phyloP scores from a whole-genome alignment of 805 yeast species.

The Suhomyces emberorum region DNA sequence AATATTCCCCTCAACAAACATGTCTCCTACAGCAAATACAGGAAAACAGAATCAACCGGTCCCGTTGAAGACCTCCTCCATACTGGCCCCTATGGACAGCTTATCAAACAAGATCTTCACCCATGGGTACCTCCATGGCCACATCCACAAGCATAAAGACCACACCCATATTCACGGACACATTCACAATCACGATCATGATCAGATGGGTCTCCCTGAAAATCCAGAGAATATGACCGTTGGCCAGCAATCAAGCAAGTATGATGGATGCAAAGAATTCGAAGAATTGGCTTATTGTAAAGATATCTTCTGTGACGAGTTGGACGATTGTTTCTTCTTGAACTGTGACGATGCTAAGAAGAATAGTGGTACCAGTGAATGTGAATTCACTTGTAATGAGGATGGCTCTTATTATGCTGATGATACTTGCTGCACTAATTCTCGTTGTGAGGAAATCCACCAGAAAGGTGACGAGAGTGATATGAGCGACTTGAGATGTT shows the following conservation, averaged over 20 bases:
- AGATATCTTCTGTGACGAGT: conserved; percentile 40
- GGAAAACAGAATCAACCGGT: too few relatives aligned
- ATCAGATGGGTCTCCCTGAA: conserved; percentile 12
- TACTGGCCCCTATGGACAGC: too few relatives aligned
- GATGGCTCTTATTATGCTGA: conserved; percentile 1
- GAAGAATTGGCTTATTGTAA: conserved; percentile 33
- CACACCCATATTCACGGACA: conserved; percentile 69
- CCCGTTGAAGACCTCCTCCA: too few relatives aligned
- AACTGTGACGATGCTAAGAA: conserved; percentile 26
- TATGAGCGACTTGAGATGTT: not conserved
- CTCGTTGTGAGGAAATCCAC: conserved; percentile 4
- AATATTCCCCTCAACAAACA: too few relatives aligned
- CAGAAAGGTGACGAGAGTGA: not conserved
- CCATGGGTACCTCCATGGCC: conserved; percentile 65
- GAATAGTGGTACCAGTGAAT: not conserved
- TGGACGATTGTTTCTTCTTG: conserved; percentile 42
- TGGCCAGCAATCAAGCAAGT: not conserved
- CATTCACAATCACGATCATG: conserved; percentile 49
- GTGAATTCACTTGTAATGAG: conserved; percentile 1
- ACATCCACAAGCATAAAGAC: conserved; percentile 58
- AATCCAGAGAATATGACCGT: too few relatives aligned
- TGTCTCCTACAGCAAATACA: too few relatives aligned
- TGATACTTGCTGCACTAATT: conserved; percentile 1
- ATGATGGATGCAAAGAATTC: conserved; percentile 25
- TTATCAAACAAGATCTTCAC: conserved; percentile 16